A percentile compares a stretch with the other conserved stretches of the same genome.
phyloP scores from a whole-genome alignment of 495 filamentous ascomycete species.

The Penicillium coprophilum region DNA sequence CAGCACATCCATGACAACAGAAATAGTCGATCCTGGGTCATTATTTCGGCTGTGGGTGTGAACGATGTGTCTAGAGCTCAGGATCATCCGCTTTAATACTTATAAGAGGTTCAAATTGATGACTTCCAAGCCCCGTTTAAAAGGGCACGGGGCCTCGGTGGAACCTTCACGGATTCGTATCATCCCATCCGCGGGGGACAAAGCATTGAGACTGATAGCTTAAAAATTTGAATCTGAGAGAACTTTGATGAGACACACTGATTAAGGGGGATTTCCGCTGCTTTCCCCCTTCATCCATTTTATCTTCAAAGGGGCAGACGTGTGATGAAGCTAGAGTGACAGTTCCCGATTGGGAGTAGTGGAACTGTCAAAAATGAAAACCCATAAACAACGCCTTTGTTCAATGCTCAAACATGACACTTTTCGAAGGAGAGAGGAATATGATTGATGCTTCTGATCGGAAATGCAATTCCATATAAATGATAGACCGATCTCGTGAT shows the following conservation, averaged over 20 bases:
- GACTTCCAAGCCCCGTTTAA: background rate
- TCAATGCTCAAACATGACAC: background rate
- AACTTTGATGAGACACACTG: background rate
- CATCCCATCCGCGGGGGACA: background rate
- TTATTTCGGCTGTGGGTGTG: background rate
- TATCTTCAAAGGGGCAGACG: background rate
- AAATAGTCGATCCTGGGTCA: background rate
- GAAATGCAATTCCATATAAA: background rate
- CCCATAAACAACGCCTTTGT: slow-evolving; percentile 2
- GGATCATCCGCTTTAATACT: slow-evolving; percentile 1
- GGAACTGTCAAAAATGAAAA: background rate
- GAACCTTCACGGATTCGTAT: background rate
- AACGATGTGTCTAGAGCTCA: background rate
- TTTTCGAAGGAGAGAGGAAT: background rate
- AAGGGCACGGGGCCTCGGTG: slow-evolving; percentile 10
- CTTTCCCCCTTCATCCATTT: background rate
- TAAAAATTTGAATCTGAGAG: background rate
- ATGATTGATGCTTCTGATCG: background rate
- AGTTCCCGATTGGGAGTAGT: background rate
- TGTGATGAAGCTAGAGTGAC: background rate
- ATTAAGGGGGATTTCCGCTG: background rate
- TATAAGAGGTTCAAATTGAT: slow-evolving; percentile 2
- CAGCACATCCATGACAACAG: slow-evolving; percentile 1
- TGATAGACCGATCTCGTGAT: background rate
- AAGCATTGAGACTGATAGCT: background rate